These are phyloP conservation scores for Phytophthora constricta DNA, from an alignment of 352 stramenopile genomes.

Conservation along the genomic window DNA sequence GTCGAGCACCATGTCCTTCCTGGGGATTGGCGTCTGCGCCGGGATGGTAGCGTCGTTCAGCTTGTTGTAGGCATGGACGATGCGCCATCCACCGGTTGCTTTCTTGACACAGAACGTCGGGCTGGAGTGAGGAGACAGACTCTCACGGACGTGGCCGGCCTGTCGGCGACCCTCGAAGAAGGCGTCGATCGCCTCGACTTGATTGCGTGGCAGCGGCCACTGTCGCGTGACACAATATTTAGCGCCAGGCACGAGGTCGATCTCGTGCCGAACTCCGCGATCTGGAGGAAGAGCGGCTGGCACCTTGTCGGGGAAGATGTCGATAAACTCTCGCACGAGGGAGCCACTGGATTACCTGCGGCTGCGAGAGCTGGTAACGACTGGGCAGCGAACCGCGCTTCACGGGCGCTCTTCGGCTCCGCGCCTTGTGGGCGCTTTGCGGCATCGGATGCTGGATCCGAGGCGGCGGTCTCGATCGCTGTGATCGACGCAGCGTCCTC, in stretches of 20 bases:
- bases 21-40: slow-evolving; percentile 37
- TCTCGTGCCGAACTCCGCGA: slow-evolving; percentile 33
- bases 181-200: slow-evolving; percentile 29
- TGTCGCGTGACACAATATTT: slow-evolving; percentile 40
- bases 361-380: slow-evolving; percentile 11
- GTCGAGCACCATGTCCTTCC: slow-evolving; percentile 35
- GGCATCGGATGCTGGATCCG: not conserved
- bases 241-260: slow-evolving; percentile 26
- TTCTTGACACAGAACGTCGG: slow-evolving; percentile 11
- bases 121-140: slow-evolving; percentile 11
- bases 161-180: slow-evolving; percentile 23
- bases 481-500: slow-evolving; percentile 2
- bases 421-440: slow-evolving; percentile 5
- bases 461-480: not conserved
- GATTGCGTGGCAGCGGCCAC: slow-evolving; percentile 25
- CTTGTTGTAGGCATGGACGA: slow-evolving; percentile 49
- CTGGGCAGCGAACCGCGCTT: slow-evolving; percentile 26
- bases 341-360: not conserved
- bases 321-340: not conserved
- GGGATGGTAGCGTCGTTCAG: slow-evolving; percentile 37
- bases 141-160: slow-evolving; percentile 20
- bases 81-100: slow-evolving; percentile 24
- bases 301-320: slow-evolving; percentile 36
- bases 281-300: slow-evolving; percentile 19
- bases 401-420: slow-evolving; percentile 16